These are phyloP conservation scores for Penicillium herquei DNA, from an alignment of 495 filamentous ascomycete species.

Conservation along the genomic window DNA sequence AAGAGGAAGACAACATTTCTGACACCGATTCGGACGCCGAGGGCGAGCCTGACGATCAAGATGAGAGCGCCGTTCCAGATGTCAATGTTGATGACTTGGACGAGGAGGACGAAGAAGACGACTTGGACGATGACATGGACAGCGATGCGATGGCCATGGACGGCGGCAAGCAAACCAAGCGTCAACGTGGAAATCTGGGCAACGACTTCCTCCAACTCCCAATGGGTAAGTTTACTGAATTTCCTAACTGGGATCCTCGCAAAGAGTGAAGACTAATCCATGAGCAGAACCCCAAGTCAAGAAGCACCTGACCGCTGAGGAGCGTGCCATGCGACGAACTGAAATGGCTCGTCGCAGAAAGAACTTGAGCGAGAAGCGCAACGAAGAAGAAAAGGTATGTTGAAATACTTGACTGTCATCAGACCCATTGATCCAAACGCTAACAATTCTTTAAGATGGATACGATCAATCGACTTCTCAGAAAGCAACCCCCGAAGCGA, in stretches of 20 bases:
- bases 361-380: conserved; percentile 96
- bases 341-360: conserved; percentile 96
- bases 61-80: conserved; percentile 43
- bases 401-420: too few relatives aligned
- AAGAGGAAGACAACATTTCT: conserved; percentile 38
- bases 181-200: conserved; percentile 72
- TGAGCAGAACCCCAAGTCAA: conserved; percentile 83
- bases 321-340: conserved; percentile 88
- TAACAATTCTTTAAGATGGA: conserved; percentile 64
- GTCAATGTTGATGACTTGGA: conserved; percentile 40
- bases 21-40: conserved; percentile 52
- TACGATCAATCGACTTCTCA: conserved; percentile 94
- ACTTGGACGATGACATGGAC: conserved; percentile 61
- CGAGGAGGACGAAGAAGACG: conserved; percentile 57
- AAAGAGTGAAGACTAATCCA: conserved; percentile 12
- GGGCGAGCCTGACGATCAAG: conserved; percentile 49
- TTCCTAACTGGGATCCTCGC: background rate
- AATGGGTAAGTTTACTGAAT: conserved; percentile 55
- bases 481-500: conserved; percentile 91
- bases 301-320: conserved; percentile 88
- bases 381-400: conserved; percentile 94
- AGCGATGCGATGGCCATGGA: conserved; percentile 64
- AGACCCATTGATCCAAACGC: background rate
- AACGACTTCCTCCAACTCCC: conserved; percentile 81
- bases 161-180: conserved; percentile 80